Percentiles rank a stretch among this genome's conserved stretches.
phyloP scores from a whole-genome alignment of 148 eudicot genomes.

The Oxyria digyna region DNA sequence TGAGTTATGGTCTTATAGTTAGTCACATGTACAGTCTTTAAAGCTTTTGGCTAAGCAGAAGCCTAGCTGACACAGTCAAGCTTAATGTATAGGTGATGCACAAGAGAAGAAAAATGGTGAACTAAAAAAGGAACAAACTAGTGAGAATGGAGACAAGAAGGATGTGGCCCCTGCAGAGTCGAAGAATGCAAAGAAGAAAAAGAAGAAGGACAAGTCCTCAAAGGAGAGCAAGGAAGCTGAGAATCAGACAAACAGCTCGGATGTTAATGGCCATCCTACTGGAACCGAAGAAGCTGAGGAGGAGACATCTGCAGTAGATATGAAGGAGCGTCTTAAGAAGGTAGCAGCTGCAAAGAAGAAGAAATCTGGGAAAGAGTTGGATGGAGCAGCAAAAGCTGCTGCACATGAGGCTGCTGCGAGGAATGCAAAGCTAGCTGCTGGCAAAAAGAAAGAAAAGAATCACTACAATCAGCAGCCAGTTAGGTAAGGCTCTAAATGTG shows the following conservation, averaged over 20 bases:
- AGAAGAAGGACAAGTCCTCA: conserved; percentile 69
- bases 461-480: conserved; percentile 92
- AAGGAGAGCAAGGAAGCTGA: conserved; percentile 62
- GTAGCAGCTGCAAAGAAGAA: conserved; percentile 72
- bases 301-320: conserved; percentile 46
- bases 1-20: neutral
- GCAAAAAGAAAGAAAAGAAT: conserved; percentile 95
- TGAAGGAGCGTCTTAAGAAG: conserved; percentile 81
- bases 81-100: conserved; percentile 22
- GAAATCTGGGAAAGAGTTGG: conserved; percentile 84
- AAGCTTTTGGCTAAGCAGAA: neutral
- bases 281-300: conserved; percentile 32
- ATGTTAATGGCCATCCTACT: conserved; percentile 20
- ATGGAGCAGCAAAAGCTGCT: conserved; percentile 77
- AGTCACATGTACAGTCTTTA: neutral
- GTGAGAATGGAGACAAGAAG: conserved; percentile 43
- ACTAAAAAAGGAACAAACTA: conserved; percentile 31
- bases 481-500: conserved; percentile 27
- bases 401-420: conserved; percentile 91
- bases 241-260: conserved; percentile 38
- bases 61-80: neutral
- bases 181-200: conserved; percentile 69
- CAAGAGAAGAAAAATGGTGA: conserved; percentile 49
- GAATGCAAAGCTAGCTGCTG: conserved; percentile 83
- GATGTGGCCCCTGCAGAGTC: conserved; percentile 44